Base-by-base conservation (phyloP, 176 grass and related monocot species). In the Triticum timopheevii region DNA sequence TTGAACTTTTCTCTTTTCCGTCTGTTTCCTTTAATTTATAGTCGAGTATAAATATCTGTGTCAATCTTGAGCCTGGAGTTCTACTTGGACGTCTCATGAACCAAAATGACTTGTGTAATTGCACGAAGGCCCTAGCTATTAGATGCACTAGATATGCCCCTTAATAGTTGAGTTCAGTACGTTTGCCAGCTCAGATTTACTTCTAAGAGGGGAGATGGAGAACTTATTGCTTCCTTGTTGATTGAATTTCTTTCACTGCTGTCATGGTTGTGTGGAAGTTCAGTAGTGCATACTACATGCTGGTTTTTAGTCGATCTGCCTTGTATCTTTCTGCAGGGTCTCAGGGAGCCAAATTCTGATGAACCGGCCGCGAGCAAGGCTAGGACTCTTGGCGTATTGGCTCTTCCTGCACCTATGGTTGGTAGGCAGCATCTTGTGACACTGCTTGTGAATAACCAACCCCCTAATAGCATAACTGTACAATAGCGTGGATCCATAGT, bases 361-460 rank as follows among this genome's bases (percentile, higher is more conserved):
- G 92, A 94, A 88, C 68, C 81, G 83, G 54, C 96, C 96, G 24
- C 87, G 93, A 75, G 92, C 96, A 65, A 98, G 93, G 87, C 90
- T 98, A 87, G 90, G 92, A 58, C 76, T 94, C 4, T 86, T 98
- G 79, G 87, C 73, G 15, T 98, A 98, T 86, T 91, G 82, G 87
- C 35, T 98, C 65, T 89, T 87, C 82, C 36, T 96, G 91, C 96
- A 98, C 88, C 80, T 98, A 61, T 98, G 90, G 96, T 75, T 98
- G 82, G 76, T 98, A 34, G 94, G 93, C 61, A 88, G 93, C 76
- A 90, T 98, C 69, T 87, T 96, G 81, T 94, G 85, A 92, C 86
- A 80, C 79, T 62, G 45, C 50, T 87, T 61, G 63, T 65, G 24
- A 34, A 58, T 65, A 83, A 42, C 70, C 68, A 65, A 33, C 27